phyloP scores from a whole-genome alignment of 2,329 filamentous ascomycete genomes.

The Zymoseptoria pseudotritici region DNA sequence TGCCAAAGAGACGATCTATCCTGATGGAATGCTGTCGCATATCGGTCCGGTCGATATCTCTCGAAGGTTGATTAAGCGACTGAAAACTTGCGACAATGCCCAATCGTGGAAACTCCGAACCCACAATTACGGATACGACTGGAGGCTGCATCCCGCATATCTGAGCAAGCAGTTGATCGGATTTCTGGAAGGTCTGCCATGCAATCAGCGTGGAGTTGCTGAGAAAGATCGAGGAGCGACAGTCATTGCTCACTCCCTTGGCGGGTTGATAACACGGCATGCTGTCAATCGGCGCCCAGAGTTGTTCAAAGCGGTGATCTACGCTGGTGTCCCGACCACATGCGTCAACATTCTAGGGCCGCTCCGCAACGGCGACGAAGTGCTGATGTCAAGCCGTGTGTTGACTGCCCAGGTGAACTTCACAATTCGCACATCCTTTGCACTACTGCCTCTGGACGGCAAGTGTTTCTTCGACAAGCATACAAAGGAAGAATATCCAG shows the following conservation, averaged over 20 bases:
- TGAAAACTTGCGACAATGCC: constrained; percentile 67
- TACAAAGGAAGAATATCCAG: constrained; percentile 69
- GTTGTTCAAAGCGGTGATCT: constrained; percentile 78
- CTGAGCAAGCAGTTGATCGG: constrained; percentile 63
- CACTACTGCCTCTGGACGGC: constrained; percentile 77
- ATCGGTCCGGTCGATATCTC: constrained; percentile 90
- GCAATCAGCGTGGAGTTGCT: constrained; percentile 55
- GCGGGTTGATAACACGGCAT: constrained; percentile 80
- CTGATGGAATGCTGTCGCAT: constrained; percentile 82
- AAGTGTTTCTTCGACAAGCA: constrained; percentile 79
- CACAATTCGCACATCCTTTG: constrained; percentile 76
- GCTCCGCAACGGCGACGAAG: constrained; percentile 83
- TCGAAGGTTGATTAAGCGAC: constrained; percentile 68
- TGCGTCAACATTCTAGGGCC: constrained; percentile 91
- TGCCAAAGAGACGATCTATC: constrained; percentile 75
- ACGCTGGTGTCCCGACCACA: constrained; percentile 73
- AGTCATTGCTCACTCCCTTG: constrained; percentile 80
- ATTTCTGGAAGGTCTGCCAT: constrained; percentile 67
- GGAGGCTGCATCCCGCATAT: constrained; percentile 75
- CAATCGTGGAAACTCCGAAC: constrained; percentile 64
- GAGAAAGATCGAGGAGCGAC: constrained; percentile 58
- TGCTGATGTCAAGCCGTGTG: constrained; percentile 80
- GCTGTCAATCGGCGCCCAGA: constrained; percentile 79
- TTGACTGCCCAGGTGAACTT: constrained; percentile 92
- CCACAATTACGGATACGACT: constrained; percentile 92